Conservation (phyloP, 1,284 basidiomycete species). For the Ganoderma boninense region DNA sequence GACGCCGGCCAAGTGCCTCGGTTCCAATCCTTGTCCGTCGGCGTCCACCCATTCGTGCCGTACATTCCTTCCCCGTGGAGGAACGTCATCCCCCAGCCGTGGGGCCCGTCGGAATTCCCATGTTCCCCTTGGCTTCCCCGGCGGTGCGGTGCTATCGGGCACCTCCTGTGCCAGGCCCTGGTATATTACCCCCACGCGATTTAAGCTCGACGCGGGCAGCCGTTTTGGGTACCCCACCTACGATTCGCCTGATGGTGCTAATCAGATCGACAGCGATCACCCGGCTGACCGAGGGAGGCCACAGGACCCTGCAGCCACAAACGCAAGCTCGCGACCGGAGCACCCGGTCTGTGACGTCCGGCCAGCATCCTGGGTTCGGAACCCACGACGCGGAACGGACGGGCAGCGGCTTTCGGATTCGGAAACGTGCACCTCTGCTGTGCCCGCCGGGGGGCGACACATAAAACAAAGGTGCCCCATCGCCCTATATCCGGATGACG, state of each 20-base stretch:
- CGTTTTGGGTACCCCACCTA: neutral
- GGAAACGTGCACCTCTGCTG: slow-evolving; percentile 4
- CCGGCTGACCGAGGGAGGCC: slow-evolving; percentile 21
- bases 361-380: slow-evolving; percentile 4
- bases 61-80: neutral
- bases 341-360: slow-evolving; percentile 7
- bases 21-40: neutral
- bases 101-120: neutral
- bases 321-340: slow-evolving; percentile 7
- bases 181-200: slow-evolving; percentile 34
- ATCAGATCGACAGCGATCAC: slow-evolving; percentile 39
- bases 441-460: neutral
- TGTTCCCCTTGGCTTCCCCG: neutral
- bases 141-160: slow-evolving; percentile 13
- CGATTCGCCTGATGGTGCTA: slow-evolving; percentile 30
- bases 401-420: slow-evolving; percentile 5
- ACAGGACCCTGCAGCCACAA: slow-evolving; percentile 8
- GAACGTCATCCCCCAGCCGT: slow-evolving; percentile 3
- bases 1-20: neutral
- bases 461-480: slow-evolving; percentile 12
- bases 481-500: slow-evolving; percentile 2
- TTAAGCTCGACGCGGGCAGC: slow-evolving; percentile 33
- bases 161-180: slow-evolving; percentile 6
- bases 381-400: slow-evolving; percentile 11
- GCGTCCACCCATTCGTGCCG: neutral